Conservation (phyloP, 1,284 basidiomycete species). For the Ganoderma sinense region DNA sequence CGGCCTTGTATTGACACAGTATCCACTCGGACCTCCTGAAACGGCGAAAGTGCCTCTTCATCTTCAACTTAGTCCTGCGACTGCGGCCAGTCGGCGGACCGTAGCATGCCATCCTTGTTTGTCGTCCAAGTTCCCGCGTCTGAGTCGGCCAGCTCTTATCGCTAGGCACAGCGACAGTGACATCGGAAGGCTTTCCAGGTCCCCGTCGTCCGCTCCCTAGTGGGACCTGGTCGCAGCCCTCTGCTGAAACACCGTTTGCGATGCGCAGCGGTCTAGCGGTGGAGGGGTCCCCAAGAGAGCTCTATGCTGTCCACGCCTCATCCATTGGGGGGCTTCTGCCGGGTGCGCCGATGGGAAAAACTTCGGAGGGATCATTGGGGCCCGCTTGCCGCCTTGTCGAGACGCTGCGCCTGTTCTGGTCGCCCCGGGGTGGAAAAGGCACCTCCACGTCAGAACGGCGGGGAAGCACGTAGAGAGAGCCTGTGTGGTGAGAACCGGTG, state of each 20-base stretch:
- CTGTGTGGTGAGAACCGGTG: constrained; percentile 7
- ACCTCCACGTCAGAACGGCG: not conserved
- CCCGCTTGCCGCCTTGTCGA: constrained; percentile 6
- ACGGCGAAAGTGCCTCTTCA: not conserved
- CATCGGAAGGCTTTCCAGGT: no score
- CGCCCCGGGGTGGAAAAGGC: not conserved
- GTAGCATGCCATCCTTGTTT: no score
- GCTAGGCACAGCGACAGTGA: not conserved
- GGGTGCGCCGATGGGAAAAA: constrained; percentile 18
- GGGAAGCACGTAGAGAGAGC: constrained; percentile 6
- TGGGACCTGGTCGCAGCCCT: not conserved
- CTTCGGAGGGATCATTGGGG: constrained; percentile 16
- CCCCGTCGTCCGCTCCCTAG: not conserved
- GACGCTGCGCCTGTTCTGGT: not conserved
- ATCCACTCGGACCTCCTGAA: not conserved
- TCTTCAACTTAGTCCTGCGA: no score
- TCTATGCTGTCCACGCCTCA: constrained; percentile 16
- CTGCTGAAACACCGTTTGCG: not conserved
- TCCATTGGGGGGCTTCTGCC: constrained; percentile 16
- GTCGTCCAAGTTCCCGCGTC: no score
- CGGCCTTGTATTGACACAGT: not conserved
- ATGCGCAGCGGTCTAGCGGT: not conserved
- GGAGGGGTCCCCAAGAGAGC: not conserved
- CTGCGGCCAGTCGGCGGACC: no score
- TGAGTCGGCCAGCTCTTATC: not conserved